Evolutionary conservation across 2,329 filamentous ascomycete genomes (phyloP).

Genomic region (Fusarium dimerum): DNA sequence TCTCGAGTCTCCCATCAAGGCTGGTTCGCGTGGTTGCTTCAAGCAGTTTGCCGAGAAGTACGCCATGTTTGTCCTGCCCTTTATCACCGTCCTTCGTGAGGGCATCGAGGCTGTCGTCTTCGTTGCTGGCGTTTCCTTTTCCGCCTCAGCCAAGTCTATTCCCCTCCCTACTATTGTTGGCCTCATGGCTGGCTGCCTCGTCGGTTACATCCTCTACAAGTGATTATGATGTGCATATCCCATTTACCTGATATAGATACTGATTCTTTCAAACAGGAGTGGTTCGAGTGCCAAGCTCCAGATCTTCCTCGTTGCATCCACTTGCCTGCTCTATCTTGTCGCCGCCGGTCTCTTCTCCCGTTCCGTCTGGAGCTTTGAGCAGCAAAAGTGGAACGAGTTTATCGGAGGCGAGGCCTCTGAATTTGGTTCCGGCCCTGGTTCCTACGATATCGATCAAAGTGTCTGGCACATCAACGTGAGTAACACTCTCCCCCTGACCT

Average conservation of each 20-base stretch:
- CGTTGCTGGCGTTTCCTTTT: slow-evolving; percentile 79
- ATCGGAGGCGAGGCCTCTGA: slow-evolving; percentile 60
- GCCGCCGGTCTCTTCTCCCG: slow-evolving; percentile 81
- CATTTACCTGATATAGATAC: no score
- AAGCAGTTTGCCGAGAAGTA: slow-evolving; percentile 70
- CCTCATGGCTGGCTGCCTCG: slow-evolving; percentile 62
- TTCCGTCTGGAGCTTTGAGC: slow-evolving; percentile 74
- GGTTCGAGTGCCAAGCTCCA: slow-evolving; percentile 54
- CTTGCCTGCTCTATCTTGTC: slow-evolving; percentile 82
- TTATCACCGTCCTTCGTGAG: slow-evolving; percentile 82
- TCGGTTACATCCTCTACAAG: slow-evolving; percentile 78
- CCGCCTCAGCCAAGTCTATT: slow-evolving; percentile 72
- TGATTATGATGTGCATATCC: slow-evolving; percentile 11
- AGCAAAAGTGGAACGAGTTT: slow-evolving; percentile 66
- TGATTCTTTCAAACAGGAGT: slow-evolving; percentile 32
- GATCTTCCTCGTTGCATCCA: slow-evolving; percentile 78
- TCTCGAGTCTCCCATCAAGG: slow-evolving; percentile 51
- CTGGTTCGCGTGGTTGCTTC: slow-evolving; percentile 48
- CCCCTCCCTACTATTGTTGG: slow-evolving; percentile 77
- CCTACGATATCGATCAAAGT: slow-evolving; percentile 75
- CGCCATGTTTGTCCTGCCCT: slow-evolving; percentile 82
- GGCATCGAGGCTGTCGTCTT: slow-evolving; percentile 89
- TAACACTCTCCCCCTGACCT: no score
- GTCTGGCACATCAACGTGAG: slow-evolving; percentile 80
- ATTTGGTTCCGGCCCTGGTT: slow-evolving; percentile 64